These are phyloP conservation scores for Actinomortierella ambigua DNA, from an alignment of 371 early-diverging fungal genomes.

Conservation along the genomic window DNA sequence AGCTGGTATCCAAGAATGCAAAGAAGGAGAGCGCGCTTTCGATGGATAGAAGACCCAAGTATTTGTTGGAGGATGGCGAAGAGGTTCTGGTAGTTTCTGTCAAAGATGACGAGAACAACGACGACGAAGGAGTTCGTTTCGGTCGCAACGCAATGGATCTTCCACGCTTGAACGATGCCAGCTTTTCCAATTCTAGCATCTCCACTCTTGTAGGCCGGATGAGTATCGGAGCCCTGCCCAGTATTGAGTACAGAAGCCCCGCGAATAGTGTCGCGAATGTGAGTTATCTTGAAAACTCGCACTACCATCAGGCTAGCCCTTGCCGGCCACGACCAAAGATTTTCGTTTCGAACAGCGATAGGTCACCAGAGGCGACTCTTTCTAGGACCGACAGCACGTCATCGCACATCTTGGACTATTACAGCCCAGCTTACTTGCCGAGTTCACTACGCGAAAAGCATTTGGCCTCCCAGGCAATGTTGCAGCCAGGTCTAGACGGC, in stretches of 20 bases:
- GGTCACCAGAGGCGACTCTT: no score
- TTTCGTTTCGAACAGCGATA: no score
- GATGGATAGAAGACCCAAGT: not conserved
- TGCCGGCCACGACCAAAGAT: no score
- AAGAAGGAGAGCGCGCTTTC: not conserved
- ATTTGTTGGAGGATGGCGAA: not conserved
- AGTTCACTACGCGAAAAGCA: not conserved
- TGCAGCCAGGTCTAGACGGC: not conserved
- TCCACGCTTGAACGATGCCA: not conserved
- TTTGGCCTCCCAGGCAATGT: not conserved
- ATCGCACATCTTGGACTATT: constrained; percentile 35
- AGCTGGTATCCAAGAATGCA: constrained; percentile 2
- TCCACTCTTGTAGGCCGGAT: constrained; percentile 36
- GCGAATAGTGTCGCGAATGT: not conserved
- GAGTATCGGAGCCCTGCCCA: no score
- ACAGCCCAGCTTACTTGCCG: constrained; percentile 16
- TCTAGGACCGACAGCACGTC: constrained; percentile 14
- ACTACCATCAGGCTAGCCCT: no score
- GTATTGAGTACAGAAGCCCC: no score
- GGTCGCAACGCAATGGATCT: constrained; percentile 29
- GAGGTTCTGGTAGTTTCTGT: constrained; percentile 12
- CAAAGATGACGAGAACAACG: constrained; percentile 7
- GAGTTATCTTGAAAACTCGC: constrained; percentile 3
- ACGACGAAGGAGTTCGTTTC: constrained; percentile 1
- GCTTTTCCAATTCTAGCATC: constrained; percentile 11